Base-by-base conservation (phyloP, 768 basidiomycete species). In the Lanmaoa rubissima region DNA sequence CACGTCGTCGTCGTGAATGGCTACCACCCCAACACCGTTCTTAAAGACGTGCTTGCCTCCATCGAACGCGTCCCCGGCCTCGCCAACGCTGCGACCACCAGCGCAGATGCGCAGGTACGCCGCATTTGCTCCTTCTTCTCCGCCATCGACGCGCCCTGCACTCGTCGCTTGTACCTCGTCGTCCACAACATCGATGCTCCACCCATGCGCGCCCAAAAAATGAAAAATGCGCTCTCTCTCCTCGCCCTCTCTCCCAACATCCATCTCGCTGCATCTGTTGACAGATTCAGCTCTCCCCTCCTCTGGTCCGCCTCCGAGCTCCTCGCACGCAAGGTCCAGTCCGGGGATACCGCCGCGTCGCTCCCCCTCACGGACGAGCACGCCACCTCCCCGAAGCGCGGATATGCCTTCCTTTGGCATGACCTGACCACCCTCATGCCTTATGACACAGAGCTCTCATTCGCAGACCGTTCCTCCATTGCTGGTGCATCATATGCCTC, bases 181-280 rank as follows among this genome's bases (percentile, higher is more conserved):
- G 75, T 97, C 24, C 94, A 98, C 77, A 95, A 91, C 73, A 85
- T 98, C 70, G 95, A 98, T 64, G 79, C 88, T 0, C 79, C 86
- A 0, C 74, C 83, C 7, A 74, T 97, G 26, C 88, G 92, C 39
- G 70, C 79, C 1, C 64, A 79, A 19, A 87, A 86, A 62, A 76
- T 85, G 19, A 83, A 85, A 65, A 77, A 88, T 1, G 77, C 81
- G 40, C 80, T 98, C 38, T 82, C 86, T 0, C 76, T 89, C 17
- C 81, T 98, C 43, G 89, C 89, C 0, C 79, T 85, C 21, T 84
- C 82, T 49, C 85, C 87, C 6, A 78, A 82, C 60, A 87, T 98
- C 59, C 94, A 94, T 71, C 69, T 98, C 61, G 77, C 86, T 47
- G 89, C 90, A 1, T 92, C 94, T 16, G 78, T 94, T 54, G 96